phyloP scores from a whole-genome alignment of 2,329 filamentous ascomycete species.

The Colletotrichum musae region DNA sequence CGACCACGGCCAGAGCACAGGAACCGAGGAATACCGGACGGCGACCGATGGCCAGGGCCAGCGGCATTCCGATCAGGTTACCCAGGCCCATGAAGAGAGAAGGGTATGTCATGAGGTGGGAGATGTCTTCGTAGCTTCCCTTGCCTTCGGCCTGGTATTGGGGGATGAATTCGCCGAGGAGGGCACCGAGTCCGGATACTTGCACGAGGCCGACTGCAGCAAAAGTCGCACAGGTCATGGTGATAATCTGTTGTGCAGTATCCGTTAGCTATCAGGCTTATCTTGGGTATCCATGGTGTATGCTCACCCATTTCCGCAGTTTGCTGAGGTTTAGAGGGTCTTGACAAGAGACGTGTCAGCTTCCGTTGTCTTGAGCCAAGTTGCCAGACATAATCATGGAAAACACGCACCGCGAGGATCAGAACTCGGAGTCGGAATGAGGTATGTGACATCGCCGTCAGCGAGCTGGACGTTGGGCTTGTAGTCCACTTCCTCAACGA shows the following conservation, averaged over 20 bases:
- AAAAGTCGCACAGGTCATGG: conserved; percentile 26
- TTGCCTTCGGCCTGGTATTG: conserved; percentile 27
- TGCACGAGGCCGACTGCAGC: conserved; percentile 24
- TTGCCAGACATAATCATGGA: neutral
- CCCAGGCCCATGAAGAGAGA: conserved; percentile 49
- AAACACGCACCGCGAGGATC: conserved; percentile 47
- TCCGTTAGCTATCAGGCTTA: fast-evolving
- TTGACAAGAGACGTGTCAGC: neutral
- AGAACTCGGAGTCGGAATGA: conserved; percentile 51
- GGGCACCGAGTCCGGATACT: conserved; percentile 29
- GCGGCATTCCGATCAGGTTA: conserved; percentile 50
- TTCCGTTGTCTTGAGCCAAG: no score
- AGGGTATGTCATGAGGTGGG: conserved; percentile 28
- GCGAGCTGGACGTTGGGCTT: conserved; percentile 47
- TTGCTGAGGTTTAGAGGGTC: conserved; percentile 29
- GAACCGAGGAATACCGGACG: conserved; percentile 51
- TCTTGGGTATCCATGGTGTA: neutral
- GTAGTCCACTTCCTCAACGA: conserved; percentile 12
- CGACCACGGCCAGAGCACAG: conserved; percentile 48
- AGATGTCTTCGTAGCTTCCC: conserved; percentile 30
- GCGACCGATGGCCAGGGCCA: conserved; percentile 53
- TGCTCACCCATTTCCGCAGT: conserved; percentile 25
- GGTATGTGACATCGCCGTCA: conserved; percentile 50
- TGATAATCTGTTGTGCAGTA: neutral
- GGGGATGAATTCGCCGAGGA: conserved; percentile 28